Conservation (phyloP, 1,284 basidiomycete species). For the Mycosarcoma maydis region DNA sequence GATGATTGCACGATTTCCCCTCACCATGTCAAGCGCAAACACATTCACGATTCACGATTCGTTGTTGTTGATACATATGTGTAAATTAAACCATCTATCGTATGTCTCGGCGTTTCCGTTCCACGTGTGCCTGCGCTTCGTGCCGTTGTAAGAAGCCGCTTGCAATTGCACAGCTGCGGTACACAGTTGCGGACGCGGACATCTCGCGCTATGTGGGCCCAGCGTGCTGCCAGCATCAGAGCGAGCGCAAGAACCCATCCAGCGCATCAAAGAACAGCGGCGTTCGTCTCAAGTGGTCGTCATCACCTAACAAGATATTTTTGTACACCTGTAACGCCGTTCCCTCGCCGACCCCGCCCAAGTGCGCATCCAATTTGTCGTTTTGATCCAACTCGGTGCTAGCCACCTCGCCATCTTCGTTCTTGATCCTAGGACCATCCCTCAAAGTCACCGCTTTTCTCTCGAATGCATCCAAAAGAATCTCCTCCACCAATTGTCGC, state of each 20-base stretch:
- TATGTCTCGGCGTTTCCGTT: neutral
- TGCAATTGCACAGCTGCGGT: too few relatives aligned
- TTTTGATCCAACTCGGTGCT: conserved; percentile 11
- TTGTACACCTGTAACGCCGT: conserved; percentile 17
- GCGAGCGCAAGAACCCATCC: conserved; percentile 17
- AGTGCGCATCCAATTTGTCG: conserved; percentile 17
- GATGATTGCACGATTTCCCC: too few relatives aligned
- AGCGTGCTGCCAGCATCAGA: too few relatives aligned
- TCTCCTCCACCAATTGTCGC: conserved; percentile 28
- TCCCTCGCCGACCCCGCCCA: conserved; percentile 13
- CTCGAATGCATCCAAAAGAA: conserved; percentile 23
- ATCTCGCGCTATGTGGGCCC: too few relatives aligned
- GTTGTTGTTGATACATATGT: conserved; percentile 1
- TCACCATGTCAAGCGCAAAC: too few relatives aligned
- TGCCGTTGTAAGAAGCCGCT: too few relatives aligned
- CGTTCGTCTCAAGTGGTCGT: neutral
- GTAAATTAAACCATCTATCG: neutral
- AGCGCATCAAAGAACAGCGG: conserved; percentile 28
- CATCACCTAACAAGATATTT: conserved; percentile 12
- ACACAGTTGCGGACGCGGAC: too few relatives aligned
- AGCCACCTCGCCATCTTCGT: conserved; percentile 20
- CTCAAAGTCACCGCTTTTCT: conserved; percentile 17
- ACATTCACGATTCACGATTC: too few relatives aligned
- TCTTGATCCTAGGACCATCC: conserved; percentile 22
- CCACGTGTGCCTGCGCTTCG: neutral